phyloP scores from a whole-genome alignment of 164 flowering plant species.

The Paratinospora sagittata region DNA sequence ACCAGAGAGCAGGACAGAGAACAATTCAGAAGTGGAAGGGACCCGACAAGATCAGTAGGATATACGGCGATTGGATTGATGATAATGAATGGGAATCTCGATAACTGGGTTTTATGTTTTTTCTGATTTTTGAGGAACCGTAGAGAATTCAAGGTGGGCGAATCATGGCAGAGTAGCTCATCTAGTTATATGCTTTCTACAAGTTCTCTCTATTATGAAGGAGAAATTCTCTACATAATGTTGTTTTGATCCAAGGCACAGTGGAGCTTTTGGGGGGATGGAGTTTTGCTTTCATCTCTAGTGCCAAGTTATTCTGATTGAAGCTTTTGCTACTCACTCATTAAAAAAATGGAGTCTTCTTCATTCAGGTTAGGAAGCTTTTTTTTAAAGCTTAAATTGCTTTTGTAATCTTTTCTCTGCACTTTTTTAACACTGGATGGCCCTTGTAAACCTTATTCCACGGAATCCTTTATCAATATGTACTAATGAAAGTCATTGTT shows the following conservation, averaged over 20 bases:
- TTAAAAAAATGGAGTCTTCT: no score
- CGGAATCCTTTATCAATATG: not conserved
- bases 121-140: not conserved
- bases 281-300: not conserved
- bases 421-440: no score
- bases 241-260: no score
- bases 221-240: no score
- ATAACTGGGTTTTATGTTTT: not conserved
- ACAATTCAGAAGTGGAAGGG: conserved; percentile 89
- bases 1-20: conserved; percentile 58
- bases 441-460: not conserved
- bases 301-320: not conserved
- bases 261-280: no score
- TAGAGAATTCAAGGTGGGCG: not conserved
- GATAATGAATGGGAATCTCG: conserved; percentile 52
- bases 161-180: no score
- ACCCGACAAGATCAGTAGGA: conserved; percentile 92
- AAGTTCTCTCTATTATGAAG: not conserved
- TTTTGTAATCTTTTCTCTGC: conserved; percentile 6
- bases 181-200: not conserved
- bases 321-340: not conserved
- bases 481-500: not conserved
- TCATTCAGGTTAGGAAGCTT: conserved; percentile 6
- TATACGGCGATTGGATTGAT: conserved; percentile 99
- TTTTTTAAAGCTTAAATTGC: not conserved